phyloP scores from a whole-genome alignment of 257 asterid species.

The Forsythia suspensa region DNA sequence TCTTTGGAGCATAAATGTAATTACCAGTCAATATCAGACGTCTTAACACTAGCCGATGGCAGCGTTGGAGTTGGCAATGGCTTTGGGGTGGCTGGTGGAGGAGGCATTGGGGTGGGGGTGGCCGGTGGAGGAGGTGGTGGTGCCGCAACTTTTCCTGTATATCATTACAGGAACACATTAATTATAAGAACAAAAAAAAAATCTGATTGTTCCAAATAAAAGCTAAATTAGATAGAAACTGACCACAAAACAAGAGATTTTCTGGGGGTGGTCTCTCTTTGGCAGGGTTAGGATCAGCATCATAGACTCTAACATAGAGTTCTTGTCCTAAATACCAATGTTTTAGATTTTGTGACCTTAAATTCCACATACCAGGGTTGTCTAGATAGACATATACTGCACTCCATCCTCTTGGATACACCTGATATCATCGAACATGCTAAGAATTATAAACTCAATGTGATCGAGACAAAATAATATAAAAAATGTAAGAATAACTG shows the following conservation, averaged over 20 bases:
- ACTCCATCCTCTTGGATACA: conserved; percentile 27
- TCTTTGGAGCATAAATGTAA: neutral
- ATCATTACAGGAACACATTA: neutral
- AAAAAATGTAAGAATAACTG: neutral
- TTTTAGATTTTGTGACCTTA: conserved; percentile 29
- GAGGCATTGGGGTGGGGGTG: neutral
- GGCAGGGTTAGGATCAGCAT: conserved; percentile 27
- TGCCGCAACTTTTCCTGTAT: neutral
- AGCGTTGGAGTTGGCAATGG: neutral
- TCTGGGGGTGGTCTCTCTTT: conserved; percentile 28
- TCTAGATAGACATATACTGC: conserved; percentile 27
- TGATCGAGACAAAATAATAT: neutral
- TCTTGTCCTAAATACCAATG: conserved; percentile 33
- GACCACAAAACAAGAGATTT: conserved; percentile 29
- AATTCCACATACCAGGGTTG: conserved; percentile 36
- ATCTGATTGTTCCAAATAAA: neutral
- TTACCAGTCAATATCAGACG: neutral
- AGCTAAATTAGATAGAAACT: neutral
- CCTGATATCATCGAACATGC: neutral
- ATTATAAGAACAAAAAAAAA: neutral
- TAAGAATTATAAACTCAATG: neutral
- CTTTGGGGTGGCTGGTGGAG: neutral
- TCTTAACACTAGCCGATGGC: neutral
- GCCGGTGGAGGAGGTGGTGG: neutral
- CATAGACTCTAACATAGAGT: conserved; percentile 22